Evolutionary conservation across 2,329 filamentous ascomycete genomes (phyloP).

Genomic region (Sarocladium strictum): DNA sequence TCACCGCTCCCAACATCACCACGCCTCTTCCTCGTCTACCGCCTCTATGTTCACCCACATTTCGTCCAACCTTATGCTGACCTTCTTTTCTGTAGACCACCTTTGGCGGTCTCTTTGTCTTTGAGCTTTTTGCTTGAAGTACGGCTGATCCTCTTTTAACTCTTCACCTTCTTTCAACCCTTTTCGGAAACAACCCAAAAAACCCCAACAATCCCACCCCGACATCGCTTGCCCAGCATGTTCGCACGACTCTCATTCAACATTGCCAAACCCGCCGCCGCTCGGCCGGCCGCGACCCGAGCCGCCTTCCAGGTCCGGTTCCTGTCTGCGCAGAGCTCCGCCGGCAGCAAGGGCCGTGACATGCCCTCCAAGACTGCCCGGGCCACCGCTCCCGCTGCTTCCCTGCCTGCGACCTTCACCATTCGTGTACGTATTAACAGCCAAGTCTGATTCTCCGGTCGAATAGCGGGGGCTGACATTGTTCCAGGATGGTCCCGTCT

Average conservation of each 20-base stretch:
- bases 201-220: slow-evolving; percentile 1
- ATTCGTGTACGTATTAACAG: slow-evolving; percentile 68
- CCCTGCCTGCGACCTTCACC: slow-evolving; percentile 72
- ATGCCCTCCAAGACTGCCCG: slow-evolving; percentile 54
- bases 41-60: not conserved
- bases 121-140: slow-evolving; percentile 17
- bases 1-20: slow-evolving; percentile 29
- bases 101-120: slow-evolving; percentile 35
- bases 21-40: not conserved
- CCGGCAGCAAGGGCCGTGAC: slow-evolving; percentile 63
- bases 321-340: slow-evolving; percentile 33
- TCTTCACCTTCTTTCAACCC: not conserved
- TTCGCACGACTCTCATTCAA: slow-evolving; percentile 50
- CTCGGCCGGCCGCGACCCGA: slow-evolving; percentile 36
- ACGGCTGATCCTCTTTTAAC: slow-evolving; percentile 18
- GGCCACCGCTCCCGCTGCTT: slow-evolving; percentile 58
- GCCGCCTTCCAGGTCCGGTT: slow-evolving; percentile 32
- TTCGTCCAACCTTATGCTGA: slow-evolving; percentile 16
- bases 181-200: slow-evolving; percentile 2
- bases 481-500: slow-evolving; percentile 79
- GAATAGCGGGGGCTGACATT: too few species aligned
- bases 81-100: slow-evolving; percentile 26
- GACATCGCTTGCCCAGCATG: slow-evolving; percentile 38
- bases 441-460: too few species aligned
- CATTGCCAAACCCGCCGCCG: slow-evolving; percentile 47